These are phyloP conservation scores for Nitzschia sp. DNA, from an alignment of 108 stramenopile species.

Conservation along the genomic window DNA sequence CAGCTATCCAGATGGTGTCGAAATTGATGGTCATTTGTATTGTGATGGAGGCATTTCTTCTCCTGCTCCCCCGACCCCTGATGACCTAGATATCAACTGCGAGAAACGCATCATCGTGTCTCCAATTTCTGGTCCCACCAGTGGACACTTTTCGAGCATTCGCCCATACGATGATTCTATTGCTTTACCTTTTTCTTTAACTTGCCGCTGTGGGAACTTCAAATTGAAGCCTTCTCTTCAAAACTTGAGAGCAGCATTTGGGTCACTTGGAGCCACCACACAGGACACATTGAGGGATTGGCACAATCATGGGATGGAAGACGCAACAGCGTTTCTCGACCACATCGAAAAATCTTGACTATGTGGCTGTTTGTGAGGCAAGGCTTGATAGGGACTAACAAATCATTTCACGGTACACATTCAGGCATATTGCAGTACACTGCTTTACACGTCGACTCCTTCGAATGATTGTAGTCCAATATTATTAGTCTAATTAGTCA, in stretches of 20 bases:
- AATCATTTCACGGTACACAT: too few relatives aligned
- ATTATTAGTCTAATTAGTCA: too few relatives aligned
- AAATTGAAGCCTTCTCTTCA: constrained; percentile 48
- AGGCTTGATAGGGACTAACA: too few relatives aligned
- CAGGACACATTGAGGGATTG: constrained; percentile 39
- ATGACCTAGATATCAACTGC: constrained; percentile 21
- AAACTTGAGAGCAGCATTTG: constrained; percentile 44
- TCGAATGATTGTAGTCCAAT: too few relatives aligned
- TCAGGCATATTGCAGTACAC: too few relatives aligned
- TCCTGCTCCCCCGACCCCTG: constrained; percentile 51
- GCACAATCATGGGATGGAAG: neutral
- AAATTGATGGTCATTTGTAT: constrained; percentile 46
- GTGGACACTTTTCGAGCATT: constrained; percentile 27
- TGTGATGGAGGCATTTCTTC: constrained; percentile 65
- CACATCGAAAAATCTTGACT: too few relatives aligned
- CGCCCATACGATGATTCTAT: constrained; percentile 46
- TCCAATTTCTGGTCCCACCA: constrained; percentile 41
- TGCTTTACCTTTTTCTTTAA: constrained; percentile 33
- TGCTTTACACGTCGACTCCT: too few relatives aligned
- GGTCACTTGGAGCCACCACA: constrained; percentile 45
- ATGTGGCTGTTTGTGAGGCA: too few relatives aligned
- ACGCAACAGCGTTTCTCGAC: constrained; percentile 20
- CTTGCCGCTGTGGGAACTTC: constrained; percentile 38
- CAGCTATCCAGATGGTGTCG: constrained; percentile 56
- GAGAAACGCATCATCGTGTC: constrained; percentile 36